Evolutionary conservation across 805 yeast species (phyloP), one percentile per base, ranked within the genome.

Genomic region (Nakazawaea pomicola): DNA sequence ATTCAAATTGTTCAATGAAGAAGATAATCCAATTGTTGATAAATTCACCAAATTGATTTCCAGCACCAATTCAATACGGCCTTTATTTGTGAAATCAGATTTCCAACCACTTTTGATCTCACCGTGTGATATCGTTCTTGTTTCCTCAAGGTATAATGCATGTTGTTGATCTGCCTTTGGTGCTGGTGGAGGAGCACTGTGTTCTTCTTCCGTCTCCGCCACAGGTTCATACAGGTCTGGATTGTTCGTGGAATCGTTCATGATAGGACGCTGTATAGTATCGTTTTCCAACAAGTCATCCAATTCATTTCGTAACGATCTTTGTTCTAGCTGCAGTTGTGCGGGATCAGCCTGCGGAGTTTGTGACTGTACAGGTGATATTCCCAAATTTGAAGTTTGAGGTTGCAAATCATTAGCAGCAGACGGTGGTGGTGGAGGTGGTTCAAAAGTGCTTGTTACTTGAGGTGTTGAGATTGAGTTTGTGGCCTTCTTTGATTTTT

Each of bases 41-140:
- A 83, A 62, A 39, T 73, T 67, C 64, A 74, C 68, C 18, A 84
- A 74, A 15, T 74, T 71, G 29, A 85, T 73, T 33, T 84, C 87
- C 0, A 85, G 87, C 23, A 83, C 80, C 34, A 89, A 58, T 58
- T 88, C 96, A 45, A 90, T 80, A 41, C 76, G 70, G 4, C 99
- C 99, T 33, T 71, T 70, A 31, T 78, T 83, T 5, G 79, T 62
- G 56, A 83, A 90, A 60, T 93, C 99, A 1, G 93, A 78, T 58
- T 93, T 93, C 99, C 99, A 93, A 3, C 99, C 99, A 23, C 75
- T 70, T 55, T 84, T 86, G 55, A 88, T 61, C 46, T 86, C 95
- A 9, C 96, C 96, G 41, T 79, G 74, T 10, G 82, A 74, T 7
- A 93, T 65, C 4, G 85, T 76, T 23, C 90, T 71, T 6, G 74